Conservation (phyloP, 2,329 filamentous ascomycete genomes). For the Colletotrichum siamense region DNA sequence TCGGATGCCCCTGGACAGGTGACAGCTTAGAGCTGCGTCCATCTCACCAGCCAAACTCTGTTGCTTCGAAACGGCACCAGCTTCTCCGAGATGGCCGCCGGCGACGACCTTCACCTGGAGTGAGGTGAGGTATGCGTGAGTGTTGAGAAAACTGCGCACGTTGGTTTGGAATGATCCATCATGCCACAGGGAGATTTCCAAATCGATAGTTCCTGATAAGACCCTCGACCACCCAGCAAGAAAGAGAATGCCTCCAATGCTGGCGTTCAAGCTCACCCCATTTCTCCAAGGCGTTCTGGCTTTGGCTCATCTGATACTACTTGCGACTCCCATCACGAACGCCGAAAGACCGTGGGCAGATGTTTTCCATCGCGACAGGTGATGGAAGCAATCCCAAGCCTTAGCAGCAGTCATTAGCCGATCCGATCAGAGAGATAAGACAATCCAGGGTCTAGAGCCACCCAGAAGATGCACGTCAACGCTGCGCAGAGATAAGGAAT, state of each 20-base stretch:
- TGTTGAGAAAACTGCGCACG: neutral
- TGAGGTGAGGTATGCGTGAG: neutral
- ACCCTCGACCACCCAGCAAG: neutral
- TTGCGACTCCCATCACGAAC: neutral
- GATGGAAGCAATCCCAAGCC: neutral
- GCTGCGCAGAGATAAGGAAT: conserved; percentile 13
- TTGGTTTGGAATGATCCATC: neutral
- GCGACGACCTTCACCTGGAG: neutral
- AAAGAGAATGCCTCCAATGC: neutral
- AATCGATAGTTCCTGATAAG: neutral
- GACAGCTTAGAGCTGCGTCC: neutral
- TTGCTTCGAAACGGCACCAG: neutral
- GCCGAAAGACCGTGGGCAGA: neutral
- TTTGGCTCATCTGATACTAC: neutral
- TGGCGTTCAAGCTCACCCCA: neutral
- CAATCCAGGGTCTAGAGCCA: neutral
- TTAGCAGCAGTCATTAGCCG: neutral
- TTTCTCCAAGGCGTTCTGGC: neutral
- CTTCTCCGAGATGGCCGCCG: neutral
- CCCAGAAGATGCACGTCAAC: neutral
- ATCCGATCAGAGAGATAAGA: neutral
- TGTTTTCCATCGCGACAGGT: neutral
- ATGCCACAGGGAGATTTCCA: neutral
- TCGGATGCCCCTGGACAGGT: neutral
- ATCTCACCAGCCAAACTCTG: neutral